Percentiles rank a stretch among this genome's conserved stretches.
phyloP scores from a whole-genome alignment of 495 filamentous ascomycete species.

The Jackrogersella minutella region DNA sequence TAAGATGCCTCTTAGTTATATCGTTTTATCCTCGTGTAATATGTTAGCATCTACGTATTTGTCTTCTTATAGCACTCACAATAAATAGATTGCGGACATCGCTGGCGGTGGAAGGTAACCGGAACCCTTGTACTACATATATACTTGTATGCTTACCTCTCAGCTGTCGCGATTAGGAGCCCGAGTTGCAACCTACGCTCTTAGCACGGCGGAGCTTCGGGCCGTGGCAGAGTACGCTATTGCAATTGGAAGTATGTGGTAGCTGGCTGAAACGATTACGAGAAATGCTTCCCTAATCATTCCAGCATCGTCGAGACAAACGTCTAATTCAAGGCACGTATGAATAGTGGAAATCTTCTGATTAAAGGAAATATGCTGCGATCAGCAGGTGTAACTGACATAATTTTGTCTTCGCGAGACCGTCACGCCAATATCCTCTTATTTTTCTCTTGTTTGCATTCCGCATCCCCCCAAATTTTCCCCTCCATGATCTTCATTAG shows the following conservation, averaged over 20 bases:
- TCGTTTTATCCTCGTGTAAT: not conserved
- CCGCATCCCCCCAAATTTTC: conserved; percentile 24
- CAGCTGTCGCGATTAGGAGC: not conserved
- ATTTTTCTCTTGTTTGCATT: conserved; percentile 23
- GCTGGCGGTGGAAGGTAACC: not conserved
- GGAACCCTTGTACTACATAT: not conserved
- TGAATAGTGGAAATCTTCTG: conserved; percentile 19
- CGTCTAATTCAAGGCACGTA: not conserved
- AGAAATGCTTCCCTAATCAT: not conserved
- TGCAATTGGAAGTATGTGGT: not conserved
- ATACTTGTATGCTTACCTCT: not conserved
- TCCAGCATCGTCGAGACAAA: not conserved
- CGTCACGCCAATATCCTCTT: conserved; percentile 20
- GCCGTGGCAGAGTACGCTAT: conserved; percentile 14
- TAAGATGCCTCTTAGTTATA: not conserved
- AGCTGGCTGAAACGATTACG: not conserved
- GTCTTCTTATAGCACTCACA: not conserved
- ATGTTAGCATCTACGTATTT: not conserved
- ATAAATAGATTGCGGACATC: not conserved
- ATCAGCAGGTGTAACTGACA: conserved; percentile 37
- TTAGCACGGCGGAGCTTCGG: conserved; percentile 18
- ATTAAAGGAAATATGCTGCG: conserved; percentile 35
- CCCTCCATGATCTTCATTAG: conserved; percentile 37
- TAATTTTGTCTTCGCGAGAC: conserved; percentile 27
- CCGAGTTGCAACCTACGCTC: not conserved